Conservation (phyloP, 2,329 filamentous ascomycete species). For the Stachybotrys elegans region DNA sequence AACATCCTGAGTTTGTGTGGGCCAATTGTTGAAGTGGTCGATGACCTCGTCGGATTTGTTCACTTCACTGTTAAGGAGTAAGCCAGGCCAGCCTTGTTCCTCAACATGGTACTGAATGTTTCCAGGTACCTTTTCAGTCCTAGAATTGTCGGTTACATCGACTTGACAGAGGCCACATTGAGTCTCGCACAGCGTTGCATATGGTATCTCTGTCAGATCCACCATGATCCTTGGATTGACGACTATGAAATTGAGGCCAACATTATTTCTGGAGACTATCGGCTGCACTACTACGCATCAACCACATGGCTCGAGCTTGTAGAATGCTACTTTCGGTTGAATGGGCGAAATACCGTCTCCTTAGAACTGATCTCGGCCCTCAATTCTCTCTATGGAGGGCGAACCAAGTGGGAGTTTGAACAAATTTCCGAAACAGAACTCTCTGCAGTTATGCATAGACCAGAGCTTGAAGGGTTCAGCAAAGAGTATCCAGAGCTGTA, state of each 20-base stretch:
- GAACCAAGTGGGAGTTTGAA: too few species aligned
- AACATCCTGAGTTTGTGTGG: constrained; percentile 19
- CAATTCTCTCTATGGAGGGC: too few species aligned
- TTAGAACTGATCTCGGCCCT: too few species aligned
- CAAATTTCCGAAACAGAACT: too few species aligned
- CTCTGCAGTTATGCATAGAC: too few species aligned
- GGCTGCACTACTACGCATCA: not conserved
- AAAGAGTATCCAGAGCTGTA: too few species aligned
- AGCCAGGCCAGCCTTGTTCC: not conserved
- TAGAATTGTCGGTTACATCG: not conserved
- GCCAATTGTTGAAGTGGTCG: constrained; percentile 22
- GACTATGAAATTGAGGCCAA: not conserved
- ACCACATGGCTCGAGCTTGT: not conserved
- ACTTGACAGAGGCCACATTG: not conserved
- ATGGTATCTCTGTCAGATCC: constrained; percentile 6
- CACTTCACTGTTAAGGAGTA: constrained; percentile 27
- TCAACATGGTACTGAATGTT: not conserved
- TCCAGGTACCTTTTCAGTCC: constrained; percentile 9
- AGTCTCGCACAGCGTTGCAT: constrained; percentile 7
- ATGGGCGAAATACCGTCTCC: not conserved
- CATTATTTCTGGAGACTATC: not conserved
- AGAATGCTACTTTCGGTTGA: not conserved
- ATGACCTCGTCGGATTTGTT: constrained; percentile 22
- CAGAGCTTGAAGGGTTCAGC: too few species aligned
- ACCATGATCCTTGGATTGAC: not conserved